A percentile compares a stretch with the other conserved stretches of the same genome.
Conservation (phyloP, 768 basidiomycete genomes). For the Auricularia auricula-judae region DNA sequence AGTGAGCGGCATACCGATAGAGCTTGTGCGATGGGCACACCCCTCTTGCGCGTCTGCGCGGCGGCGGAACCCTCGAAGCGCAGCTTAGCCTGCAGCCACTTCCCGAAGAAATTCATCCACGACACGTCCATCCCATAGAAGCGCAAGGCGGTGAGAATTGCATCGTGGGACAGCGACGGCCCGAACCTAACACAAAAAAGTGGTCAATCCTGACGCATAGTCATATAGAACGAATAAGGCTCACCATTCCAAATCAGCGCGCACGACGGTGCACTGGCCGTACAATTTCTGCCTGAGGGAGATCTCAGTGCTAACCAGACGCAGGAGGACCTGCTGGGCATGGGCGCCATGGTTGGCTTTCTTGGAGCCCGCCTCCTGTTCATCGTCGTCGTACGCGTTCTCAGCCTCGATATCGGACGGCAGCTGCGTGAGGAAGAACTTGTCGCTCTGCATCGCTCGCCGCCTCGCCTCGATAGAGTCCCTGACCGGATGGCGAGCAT, state of each 20-base stretch:
- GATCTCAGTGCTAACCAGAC: conserved; percentile 30
- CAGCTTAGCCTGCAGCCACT: conserved; percentile 24
- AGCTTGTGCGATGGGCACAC: conserved; percentile 32
- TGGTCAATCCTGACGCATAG: too few relatives aligned
- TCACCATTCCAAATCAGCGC: conserved; percentile 32
- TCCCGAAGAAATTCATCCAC: conserved; percentile 17
- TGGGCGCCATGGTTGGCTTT: conserved; percentile 1
- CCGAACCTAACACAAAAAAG: conserved; percentile 7
- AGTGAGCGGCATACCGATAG: conserved; percentile 17
- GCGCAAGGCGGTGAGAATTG: conserved; percentile 27
- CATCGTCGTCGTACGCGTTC: background rate
- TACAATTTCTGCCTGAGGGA: conserved; percentile 28
- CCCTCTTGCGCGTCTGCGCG: conserved; percentile 24
- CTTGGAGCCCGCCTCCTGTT: too few relatives aligned
- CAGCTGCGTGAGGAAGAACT: too few relatives aligned
- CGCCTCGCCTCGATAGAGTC: too few relatives aligned
- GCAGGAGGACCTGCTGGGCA: conserved; percentile 29
- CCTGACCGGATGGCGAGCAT: too few relatives aligned
- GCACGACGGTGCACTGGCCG: conserved; percentile 24
- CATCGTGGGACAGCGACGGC: conserved; percentile 26
- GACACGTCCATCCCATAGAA: conserved; percentile 28
- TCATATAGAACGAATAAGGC: too few relatives aligned
- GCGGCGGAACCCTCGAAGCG: conserved; percentile 22
- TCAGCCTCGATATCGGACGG: too few relatives aligned
- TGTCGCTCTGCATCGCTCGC: too few relatives aligned